Evolutionary conservation across 169 alveolate species (phyloP), one percentile per base, ranked within the genome.

Genomic region (Plasmodium berghei): DNA sequence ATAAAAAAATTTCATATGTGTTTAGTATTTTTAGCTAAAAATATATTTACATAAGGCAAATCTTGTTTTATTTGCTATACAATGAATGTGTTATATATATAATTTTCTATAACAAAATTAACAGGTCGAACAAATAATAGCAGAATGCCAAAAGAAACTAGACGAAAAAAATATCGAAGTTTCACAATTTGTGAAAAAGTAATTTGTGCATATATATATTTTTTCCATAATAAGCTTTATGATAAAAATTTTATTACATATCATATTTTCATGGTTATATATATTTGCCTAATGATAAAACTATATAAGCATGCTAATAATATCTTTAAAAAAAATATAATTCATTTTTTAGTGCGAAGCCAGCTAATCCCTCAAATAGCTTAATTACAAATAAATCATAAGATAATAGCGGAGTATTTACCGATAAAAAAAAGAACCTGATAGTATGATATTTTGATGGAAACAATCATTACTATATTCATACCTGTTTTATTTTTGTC

Each of bases 81-180:
- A 42, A 67, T 26, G 5, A 34, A 3, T 34, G 42, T 34, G 8
- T 34, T 34, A 34, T 34, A 34, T 34, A 34, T n/a, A 45, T 24
- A 3, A 9, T 70, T 70, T 70, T 48, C 54, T 52, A n/a, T 49
- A 45, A 55, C 46, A 48, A 16, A 20, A 28, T 63, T 42, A 14
- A 56, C 75, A 77, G 89, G 89, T 77, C 10, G 89, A 77, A 63
- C 89, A 77, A 64, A 63, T 77, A 24, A 77, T 77, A 77, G 70
- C 71, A 10, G 89, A 77, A 56, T 77, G 89, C 70, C 89, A 77
- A 58, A 77, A 77, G 40, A 63, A 77, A 58, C 66, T 77, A 58
- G 89, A 77, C 89, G 77, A 77, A 64, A 77, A 77, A 40, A 77
- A 77, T 46, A 63, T 42, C 45, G 89, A 77, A 63, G 55, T 77